Evolutionary conservation across 73 alveolate species (phyloP), one percentile per base, ranked within the genome.

Genomic region (Paramecium biaurelia): DNA sequence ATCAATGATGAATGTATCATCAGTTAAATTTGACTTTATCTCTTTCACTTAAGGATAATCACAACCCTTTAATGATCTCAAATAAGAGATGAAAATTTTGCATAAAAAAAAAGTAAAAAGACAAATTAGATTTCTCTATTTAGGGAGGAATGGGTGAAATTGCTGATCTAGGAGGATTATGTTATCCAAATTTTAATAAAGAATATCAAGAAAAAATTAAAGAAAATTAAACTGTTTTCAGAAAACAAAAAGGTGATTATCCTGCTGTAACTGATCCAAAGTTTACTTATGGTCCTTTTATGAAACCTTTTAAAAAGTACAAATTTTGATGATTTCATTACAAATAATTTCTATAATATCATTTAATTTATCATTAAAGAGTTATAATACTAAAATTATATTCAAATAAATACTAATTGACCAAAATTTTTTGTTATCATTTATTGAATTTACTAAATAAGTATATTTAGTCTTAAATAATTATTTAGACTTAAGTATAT

Each of bases 91-190:
- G 56, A 70, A 70, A 30, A 70, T 70, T 26, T 9, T 70, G 10
- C 85, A 70, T 34, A 70, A 70, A 70, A 70, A 70, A 32, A 70
- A 70, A 34, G 85, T 70, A 28, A 0, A 10, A 28, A 26, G n/a
- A 0, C 58, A 2, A 9, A 30, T n/a, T n/a, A n/a, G n/a, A 11
- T 9, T 4, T 26, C 20, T 28, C 1, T 24, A 5, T 70, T 6
- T 26, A 70, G 85, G 85, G 85, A 30, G 85, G 85, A 28, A 70
- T 70, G 85, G 85, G 85, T 18, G 85, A 70, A 32, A 34, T 70
- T 28, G 85, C 85, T 32, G 85, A 70, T 70, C 4, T 70, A 34
- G 85, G 85, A 11, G 85, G 85, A 26, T 38, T 70, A 14, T 70
- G 85, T 10, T 74, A 74, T 18, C 68, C 68, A 15, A 34, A 74